Conservation (phyloP, 2,329 filamentous ascomycete species). For the Venturia oleaginea region DNA sequence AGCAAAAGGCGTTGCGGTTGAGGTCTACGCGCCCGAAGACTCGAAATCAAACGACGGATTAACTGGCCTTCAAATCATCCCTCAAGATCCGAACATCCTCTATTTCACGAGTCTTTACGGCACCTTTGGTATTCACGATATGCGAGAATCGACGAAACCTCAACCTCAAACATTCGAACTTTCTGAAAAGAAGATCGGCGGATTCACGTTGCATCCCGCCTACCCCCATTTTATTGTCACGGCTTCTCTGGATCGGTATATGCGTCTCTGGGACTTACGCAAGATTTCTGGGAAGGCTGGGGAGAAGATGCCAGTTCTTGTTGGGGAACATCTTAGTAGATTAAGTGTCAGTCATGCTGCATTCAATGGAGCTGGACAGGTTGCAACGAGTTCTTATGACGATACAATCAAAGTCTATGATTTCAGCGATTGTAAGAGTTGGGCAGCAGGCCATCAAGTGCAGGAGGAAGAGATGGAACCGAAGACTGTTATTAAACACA, state of each 20-base stretch:
- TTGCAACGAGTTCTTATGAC: slow-evolving; percentile 90
- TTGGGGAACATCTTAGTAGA: slow-evolving; percentile 74
- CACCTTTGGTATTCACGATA: slow-evolving; percentile 70
- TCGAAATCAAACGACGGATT: slow-evolving; percentile 65
- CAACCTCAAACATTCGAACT: slow-evolving; percentile 59
- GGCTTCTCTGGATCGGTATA: slow-evolving; percentile 76
- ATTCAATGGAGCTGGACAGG: slow-evolving; percentile 74
- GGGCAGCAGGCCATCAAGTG: slow-evolving; percentile 44
- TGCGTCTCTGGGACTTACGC: slow-evolving; percentile 88
- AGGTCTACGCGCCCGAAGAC: slow-evolving; percentile 69
- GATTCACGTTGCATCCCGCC: slow-evolving; percentile 74
- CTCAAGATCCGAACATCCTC: slow-evolving; percentile 60
- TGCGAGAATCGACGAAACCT: slow-evolving; percentile 49
- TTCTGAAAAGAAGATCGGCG: slow-evolving; percentile 90
- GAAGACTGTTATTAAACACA: slow-evolving; percentile 62
- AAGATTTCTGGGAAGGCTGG: slow-evolving; percentile 61
- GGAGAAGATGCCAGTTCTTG: slow-evolving; percentile 52
- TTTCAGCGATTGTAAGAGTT: slow-evolving; percentile 40
- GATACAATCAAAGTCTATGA: slow-evolving; percentile 91
- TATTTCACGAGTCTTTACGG: slow-evolving; percentile 86
- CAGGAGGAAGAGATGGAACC: slow-evolving; percentile 58
- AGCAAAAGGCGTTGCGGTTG: slow-evolving; percentile 65
- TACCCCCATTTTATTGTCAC: slow-evolving; percentile 79
- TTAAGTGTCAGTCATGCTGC: slow-evolving; percentile 88
- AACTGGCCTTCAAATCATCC: slow-evolving; percentile 72